Evolutionary conservation across 331 rosid species (phyloP).

Genomic region (Spiraea crenata): DNA sequence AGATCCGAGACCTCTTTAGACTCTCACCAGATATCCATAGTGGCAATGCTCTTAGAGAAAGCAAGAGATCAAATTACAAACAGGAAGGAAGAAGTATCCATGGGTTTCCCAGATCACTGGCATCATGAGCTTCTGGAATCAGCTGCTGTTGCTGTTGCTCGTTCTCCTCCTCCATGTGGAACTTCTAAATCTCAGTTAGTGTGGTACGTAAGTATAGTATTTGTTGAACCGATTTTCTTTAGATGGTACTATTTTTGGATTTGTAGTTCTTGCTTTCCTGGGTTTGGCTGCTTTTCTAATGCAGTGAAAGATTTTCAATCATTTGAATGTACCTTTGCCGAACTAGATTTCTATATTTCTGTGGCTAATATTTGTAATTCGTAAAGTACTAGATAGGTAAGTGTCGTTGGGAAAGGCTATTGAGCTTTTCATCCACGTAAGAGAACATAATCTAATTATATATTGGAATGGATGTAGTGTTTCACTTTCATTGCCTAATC

Average conservation of each 20-base stretch:
- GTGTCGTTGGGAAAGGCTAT: neutral
- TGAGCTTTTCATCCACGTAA: neutral
- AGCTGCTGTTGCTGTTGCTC: slow-evolving; percentile 59
- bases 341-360: neutral
- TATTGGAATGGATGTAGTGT: slow-evolving; percentile 21
- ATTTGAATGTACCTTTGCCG: neutral
- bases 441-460: neutral
- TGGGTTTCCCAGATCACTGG: slow-evolving; percentile 57
- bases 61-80: slow-evolving; percentile 51
- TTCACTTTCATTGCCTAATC: slow-evolving; percentile 5
- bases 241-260: neutral
- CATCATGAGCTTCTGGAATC: slow-evolving; percentile 66
- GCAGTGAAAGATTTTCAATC: neutral
- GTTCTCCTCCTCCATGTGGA: slow-evolving; percentile 47
- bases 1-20: slow-evolving; percentile 42
- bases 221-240: neutral
- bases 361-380: neutral
- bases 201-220: slow-evolving; percentile 42
- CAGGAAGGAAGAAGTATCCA: slow-evolving; percentile 40
- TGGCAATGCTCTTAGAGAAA: slow-evolving; percentile 71
- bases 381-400: neutral
- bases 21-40: slow-evolving; percentile 49
- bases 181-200: slow-evolving; percentile 57
- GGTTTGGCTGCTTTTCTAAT: neutral
- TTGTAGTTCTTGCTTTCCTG: neutral